Evolutionary conservation across 495 filamentous ascomycete genomes (phyloP).

Genomic region (Daldinia loculata): DNA sequence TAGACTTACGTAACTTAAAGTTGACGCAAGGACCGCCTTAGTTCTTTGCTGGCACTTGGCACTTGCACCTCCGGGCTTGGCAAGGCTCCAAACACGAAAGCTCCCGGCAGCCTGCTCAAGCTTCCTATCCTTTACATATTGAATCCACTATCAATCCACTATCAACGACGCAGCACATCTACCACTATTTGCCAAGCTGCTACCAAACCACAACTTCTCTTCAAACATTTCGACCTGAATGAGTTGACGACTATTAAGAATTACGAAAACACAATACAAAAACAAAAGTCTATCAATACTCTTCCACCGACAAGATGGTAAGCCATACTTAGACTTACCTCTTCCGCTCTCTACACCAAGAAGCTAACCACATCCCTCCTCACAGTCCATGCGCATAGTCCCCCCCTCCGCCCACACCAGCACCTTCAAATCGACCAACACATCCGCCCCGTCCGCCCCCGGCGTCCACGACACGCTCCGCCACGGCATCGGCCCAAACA

Average conservation of each 20-base stretch:
- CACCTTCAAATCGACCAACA: conserved; percentile 63
- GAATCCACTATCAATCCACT: neutral
- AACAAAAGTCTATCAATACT: conserved; percentile 16
- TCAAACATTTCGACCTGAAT: neutral
- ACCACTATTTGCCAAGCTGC: neutral
- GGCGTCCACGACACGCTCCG: conserved; percentile 93
- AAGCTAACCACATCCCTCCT: conserved; percentile 32
- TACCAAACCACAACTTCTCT: neutral
- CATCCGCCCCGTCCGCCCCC: conserved; percentile 84
- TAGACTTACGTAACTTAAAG: conserved; percentile 22
- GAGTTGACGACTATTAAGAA: neutral
- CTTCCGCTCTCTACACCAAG: conserved; percentile 1
- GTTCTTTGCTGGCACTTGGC: neutral
- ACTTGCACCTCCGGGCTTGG: conserved; percentile 37
- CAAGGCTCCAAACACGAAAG: conserved; percentile 53
- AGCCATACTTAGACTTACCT: conserved; percentile 21
- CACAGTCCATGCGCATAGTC: conserved; percentile 88
- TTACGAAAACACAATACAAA: conserved; percentile 6
- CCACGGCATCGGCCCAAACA: conserved; percentile 70
- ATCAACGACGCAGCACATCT: conserved; percentile 10
- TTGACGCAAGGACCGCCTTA: conserved; percentile 26
- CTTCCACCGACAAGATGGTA: conserved; percentile 57
- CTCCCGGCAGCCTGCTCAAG: conserved; percentile 55
- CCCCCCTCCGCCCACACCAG: conserved; percentile 68
- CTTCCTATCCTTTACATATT: conserved; percentile 3